A percentile compares a stretch with the other conserved stretches of the same genome.
These are phyloP conservation scores for Pelargonium cotyledonis DNA, from an alignment of 441 rosid species.

Conservation along the genomic window DNA sequence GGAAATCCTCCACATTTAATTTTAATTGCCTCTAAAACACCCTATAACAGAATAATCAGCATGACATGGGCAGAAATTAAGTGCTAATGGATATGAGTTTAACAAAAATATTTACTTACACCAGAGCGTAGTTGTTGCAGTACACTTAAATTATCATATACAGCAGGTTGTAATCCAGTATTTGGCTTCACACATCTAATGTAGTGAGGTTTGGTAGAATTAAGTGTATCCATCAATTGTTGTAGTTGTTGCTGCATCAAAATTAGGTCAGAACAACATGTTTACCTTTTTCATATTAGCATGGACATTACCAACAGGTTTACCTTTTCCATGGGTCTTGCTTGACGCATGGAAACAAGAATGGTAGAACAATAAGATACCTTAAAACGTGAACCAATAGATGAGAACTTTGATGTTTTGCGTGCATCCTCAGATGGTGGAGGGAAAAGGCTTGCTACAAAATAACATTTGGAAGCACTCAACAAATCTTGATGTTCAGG, in stretches of 20 bases:
- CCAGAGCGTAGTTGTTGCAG: constrained; percentile 97
- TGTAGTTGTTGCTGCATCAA: constrained; percentile 80
- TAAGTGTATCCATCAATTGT: constrained; percentile 79
- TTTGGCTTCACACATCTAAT: constrained; percentile 98
- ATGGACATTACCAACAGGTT: too few relatives aligned
- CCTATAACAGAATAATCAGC: constrained; percentile 36
- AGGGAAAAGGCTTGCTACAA: constrained; percentile 91
- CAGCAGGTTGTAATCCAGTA: constrained; percentile 76
- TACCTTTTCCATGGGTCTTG: too few relatives aligned
- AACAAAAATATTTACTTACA: constrained; percentile 46
- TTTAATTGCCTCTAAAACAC: constrained; percentile 97
- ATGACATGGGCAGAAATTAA: constrained; percentile 2
- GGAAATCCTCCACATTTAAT: constrained; percentile 95
- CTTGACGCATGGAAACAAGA: constrained; percentile 8
- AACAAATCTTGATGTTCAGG: constrained; percentile 92
- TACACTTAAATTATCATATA: constrained; percentile 90
- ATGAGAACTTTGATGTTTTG: constrained; percentile 91
- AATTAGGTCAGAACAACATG: constrained; percentile 24
- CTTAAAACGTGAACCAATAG: constrained; percentile 96
- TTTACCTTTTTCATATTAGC: constrained; percentile 16
- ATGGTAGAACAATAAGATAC: constrained; percentile 30
- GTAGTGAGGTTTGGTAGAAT: constrained; percentile 95
- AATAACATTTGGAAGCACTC: constrained; percentile 67
- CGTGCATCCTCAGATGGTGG: constrained; percentile 64
- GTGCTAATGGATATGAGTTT: background rate